Evolutionary conservation across 2,329 filamentous ascomycete species (phyloP).

Genomic region (Sporothrix inflata): DNA sequence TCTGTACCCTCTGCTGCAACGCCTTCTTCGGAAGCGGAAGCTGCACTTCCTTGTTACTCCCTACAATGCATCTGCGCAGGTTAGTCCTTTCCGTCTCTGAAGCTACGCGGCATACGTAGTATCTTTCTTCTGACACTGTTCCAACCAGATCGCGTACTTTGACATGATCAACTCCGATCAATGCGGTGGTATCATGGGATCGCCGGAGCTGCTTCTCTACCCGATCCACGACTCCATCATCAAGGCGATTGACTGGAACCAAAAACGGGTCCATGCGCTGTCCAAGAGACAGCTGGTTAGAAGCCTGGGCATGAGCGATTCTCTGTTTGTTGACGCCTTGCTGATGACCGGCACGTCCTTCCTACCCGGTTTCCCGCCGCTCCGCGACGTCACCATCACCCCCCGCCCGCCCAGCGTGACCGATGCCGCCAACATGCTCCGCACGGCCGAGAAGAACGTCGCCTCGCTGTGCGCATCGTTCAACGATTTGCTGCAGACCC

Average conservation of each 20-base stretch:
- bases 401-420: conserved; percentile 65
- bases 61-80: conserved; percentile 85
- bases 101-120: not conserved
- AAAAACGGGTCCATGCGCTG: conserved; percentile 62
- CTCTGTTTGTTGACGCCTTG: conserved; percentile 80
- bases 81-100: conserved; percentile 46
- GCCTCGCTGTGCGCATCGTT: conserved; percentile 75
- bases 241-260: conserved; percentile 67
- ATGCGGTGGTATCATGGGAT: conserved; percentile 78
- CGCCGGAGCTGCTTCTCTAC: conserved; percentile 83
- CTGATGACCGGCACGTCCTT: conserved; percentile 83
- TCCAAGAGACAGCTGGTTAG: conserved; percentile 71
- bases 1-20: conserved; percentile 76
- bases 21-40: conserved; percentile 67
- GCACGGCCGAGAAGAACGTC: conserved; percentile 69
- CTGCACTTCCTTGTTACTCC: conserved; percentile 82
- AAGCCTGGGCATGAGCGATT: conserved; percentile 66
- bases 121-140: not conserved
- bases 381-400: conserved; percentile 63
- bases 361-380: conserved; percentile 75
- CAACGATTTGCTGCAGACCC: conserved; percentile 74
- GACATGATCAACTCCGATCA: conserved; percentile 68
- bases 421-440: conserved; percentile 78
- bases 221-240: conserved; percentile 78
- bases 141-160: conserved; percentile 72